Evolutionary conservation across 2,329 filamentous ascomycete genomes (phyloP), one percentile per base, ranked within the genome.

Genomic region (Tolypocladium pustulatum): DNA sequence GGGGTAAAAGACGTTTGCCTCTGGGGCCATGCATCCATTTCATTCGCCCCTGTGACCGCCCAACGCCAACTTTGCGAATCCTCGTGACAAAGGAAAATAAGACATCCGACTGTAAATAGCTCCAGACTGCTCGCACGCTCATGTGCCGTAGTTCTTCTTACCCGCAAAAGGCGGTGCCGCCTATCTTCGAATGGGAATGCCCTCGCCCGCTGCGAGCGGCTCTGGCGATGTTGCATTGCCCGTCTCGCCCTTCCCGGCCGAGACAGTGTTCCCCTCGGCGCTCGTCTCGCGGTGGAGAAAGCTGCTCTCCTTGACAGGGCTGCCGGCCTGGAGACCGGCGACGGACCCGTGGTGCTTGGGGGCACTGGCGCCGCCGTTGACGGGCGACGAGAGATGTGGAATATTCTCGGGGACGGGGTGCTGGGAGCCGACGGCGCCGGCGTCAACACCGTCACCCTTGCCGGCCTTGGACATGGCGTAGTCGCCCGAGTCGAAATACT

Each of bases 381-480:
- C 74, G 61, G 88, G 86, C 59, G 88, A 88, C 51, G 88, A 86
- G 66, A 93, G 83, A 78, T 96, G 91, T 36, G 92, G 92, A 74
- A 97, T 96, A 74, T 95, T 95, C 77, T 96, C 91, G 65, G 92
- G 91, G 56, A 92, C 87, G 58, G 94, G 94, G 75, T 99, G 94
- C 77, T 96, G 88, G 69, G 90, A 92, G 69, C 94, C 94, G 69
- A 99, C 90, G 69, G 88, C 88, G 71, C 93, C 96, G 61, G 96
- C 90, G 71, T 95, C 93, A 69, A 94, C 89, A 71, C 94, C 89
- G 70, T 92, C 90, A 73, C 91, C 91, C 79, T 97, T 97, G 76
- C 94, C 94, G 61, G 94, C 94, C 80, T 97, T 96, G 75, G 89
- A 93, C 78, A 96, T 89, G 70, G 92, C 92, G 70, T 96, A 97